Conservation (phyloP, 2,329 filamentous ascomycete genomes). For the Fusarium verticillioides region DNA sequence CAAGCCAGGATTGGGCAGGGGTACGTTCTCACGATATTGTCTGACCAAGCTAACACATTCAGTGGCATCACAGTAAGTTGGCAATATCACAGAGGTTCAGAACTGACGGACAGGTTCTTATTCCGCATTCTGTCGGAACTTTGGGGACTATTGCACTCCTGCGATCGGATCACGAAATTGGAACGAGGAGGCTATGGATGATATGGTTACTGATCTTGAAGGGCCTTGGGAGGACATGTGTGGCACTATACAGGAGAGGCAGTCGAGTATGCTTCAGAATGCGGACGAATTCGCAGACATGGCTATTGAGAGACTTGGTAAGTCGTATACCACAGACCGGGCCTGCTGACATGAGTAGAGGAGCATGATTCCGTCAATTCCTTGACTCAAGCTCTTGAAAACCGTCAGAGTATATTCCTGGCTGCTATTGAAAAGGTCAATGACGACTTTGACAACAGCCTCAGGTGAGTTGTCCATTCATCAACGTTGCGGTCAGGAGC, state of each 20-base stretch:
- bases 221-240: slow-evolving; percentile 47
- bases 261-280: not conserved
- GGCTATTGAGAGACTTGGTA: slow-evolving; percentile 33
- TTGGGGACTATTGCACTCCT: slow-evolving; percentile 50
- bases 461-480: not conserved
- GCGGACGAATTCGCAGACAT: not conserved
- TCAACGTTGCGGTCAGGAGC: not conserved
- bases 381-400: slow-evolving; percentile 44
- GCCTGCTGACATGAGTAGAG: not conserved
- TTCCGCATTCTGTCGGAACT: slow-evolving; percentile 56
- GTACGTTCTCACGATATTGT: slow-evolving; percentile 45
- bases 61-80: slow-evolving; percentile 46
- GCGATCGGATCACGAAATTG: slow-evolving; percentile 50
- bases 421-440: slow-evolving; percentile 43
- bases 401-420: slow-evolving; percentile 44
- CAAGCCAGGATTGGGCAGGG: slow-evolving; percentile 47
- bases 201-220: slow-evolving; percentile 50
- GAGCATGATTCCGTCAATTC: not conserved
- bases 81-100: not conserved
- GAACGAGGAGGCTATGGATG: slow-evolving; percentile 57
- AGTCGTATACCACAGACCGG: rapidly evolving
- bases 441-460: slow-evolving; percentile 37
- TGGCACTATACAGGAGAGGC: not conserved
- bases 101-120: slow-evolving; percentile 47
- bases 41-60: slow-evolving; percentile 4